Evolutionary conservation across 768 basidiomycete species (phyloP).

Genomic region (Collybia sp.): DNA sequence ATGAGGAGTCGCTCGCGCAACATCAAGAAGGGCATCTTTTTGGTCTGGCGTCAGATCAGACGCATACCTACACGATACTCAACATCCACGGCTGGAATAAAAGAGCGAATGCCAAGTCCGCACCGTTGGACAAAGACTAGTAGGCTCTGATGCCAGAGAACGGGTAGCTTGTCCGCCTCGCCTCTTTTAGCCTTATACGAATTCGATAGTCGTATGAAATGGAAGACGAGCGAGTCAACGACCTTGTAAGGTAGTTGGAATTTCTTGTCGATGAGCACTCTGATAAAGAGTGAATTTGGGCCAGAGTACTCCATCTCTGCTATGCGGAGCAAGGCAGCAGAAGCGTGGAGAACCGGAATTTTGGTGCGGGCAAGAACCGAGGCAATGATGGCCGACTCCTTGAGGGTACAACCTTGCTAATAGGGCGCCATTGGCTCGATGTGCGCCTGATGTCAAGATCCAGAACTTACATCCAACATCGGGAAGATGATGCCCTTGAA

Average conservation of each 20-base stretch:
- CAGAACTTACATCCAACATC: conserved; percentile 71
- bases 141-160: conserved; percentile 96
- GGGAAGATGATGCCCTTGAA: conserved; percentile 99
- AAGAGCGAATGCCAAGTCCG: conserved; percentile 7
- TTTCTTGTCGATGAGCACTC: conserved; percentile 95
- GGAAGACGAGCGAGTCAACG: conserved; percentile 94
- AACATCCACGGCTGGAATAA: conserved; percentile 1
- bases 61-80: conserved; percentile 63
- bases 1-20: conserved; percentile 82
- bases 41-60: conserved; percentile 95
- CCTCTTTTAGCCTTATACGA: conserved; percentile 75
- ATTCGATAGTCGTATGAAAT: conserved; percentile 95
- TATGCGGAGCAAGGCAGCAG: conserved; percentile 88
- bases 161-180: conserved; percentile 82
- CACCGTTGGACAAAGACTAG: conserved; percentile 92
- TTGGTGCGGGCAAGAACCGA: conserved; percentile 88
- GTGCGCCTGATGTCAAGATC: background rate
- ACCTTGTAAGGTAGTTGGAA: conserved; percentile 98
- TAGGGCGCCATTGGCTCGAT: background rate
- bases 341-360: conserved; percentile 94
- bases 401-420: conserved; percentile 76
- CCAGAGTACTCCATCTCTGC: conserved; percentile 97
- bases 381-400: conserved; percentile 92
- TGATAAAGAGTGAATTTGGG: conserved; percentile 95
- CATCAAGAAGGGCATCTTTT: conserved; percentile 95